These are phyloP conservation scores for Penicillium canescens DNA, from an alignment of 495 filamentous ascomycete species.

Conservation along the genomic window DNA sequence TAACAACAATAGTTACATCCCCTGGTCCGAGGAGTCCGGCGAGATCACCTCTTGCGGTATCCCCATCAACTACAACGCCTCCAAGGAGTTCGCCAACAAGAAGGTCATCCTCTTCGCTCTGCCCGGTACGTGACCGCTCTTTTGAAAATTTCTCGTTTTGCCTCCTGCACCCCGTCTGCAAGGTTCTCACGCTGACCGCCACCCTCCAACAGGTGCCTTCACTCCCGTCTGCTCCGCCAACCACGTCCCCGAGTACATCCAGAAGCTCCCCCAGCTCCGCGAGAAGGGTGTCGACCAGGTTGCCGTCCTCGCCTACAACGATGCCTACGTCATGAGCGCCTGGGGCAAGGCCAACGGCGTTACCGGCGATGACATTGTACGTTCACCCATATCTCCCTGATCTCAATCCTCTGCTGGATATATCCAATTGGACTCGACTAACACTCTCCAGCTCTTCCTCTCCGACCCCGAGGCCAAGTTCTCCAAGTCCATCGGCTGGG, in stretches of 20 bases:
- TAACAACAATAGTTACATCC: constrained; percentile 59
- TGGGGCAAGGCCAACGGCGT: constrained; percentile 94
- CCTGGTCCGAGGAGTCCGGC: constrained; percentile 61
- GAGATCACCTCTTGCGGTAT: constrained; percentile 76
- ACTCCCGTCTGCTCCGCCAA: constrained; percentile 87
- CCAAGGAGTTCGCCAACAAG: constrained; percentile 83
- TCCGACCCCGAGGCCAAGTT: constrained; percentile 76
- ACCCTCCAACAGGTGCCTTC: constrained; percentile 66
- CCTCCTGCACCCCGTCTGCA: constrained; percentile 9
- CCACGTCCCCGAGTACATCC: constrained; percentile 85
- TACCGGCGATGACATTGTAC: constrained; percentile 75
- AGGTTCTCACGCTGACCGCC: constrained; percentile 22
- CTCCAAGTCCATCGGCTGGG: constrained; percentile 83
- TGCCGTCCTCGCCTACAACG: constrained; percentile 85
- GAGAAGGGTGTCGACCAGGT: constrained; percentile 85
- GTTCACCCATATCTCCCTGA: constrained; percentile 17
- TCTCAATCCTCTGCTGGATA: background rate
- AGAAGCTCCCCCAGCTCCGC: constrained; percentile 69
- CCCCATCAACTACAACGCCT: constrained; percentile 77
- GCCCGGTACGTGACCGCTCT: constrained; percentile 57
- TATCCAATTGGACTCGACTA: constrained; percentile 1
- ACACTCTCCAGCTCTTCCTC: constrained; percentile 73
- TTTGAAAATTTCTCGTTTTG: constrained; percentile 5
- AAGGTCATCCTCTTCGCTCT: constrained; percentile 90
- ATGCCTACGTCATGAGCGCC: constrained; percentile 89